Percentiles rank a stretch among this genome's conserved stretches.
Conservation (phyloP, 2,329 filamentous ascomycete species). For the Endoconidiophora polonica region DNA sequence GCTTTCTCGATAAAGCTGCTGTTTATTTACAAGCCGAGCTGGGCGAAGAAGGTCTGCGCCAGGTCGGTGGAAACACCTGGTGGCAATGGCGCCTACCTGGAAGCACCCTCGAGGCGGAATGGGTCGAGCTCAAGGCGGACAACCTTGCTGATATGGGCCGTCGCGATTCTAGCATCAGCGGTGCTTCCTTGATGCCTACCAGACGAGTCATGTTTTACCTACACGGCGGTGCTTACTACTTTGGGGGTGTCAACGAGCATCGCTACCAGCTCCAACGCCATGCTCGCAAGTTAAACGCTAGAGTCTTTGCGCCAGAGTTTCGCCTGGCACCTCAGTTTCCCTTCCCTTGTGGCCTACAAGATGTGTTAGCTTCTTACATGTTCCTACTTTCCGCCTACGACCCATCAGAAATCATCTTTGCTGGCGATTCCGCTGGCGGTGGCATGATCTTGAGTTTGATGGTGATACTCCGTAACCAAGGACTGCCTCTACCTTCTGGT, state of each 20-base stretch:
- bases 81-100: slow-evolving; percentile 71
- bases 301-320: slow-evolving; percentile 76
- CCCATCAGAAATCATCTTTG: slow-evolving; percentile 67
- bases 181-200: slow-evolving; percentile 19
- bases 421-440: slow-evolving; percentile 84
- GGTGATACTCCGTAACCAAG: slow-evolving; percentile 65
- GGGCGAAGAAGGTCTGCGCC: slow-evolving; percentile 55
- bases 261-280: slow-evolving; percentile 96
- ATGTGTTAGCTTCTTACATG: slow-evolving; percentile 78
- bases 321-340: slow-evolving; percentile 85
- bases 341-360: slow-evolving; percentile 82
- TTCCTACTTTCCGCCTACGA: slow-evolving; percentile 62
- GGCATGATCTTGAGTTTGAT: slow-evolving; percentile 76
- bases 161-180: slow-evolving; percentile 44
- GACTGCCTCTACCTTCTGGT: slow-evolving; percentile 71
- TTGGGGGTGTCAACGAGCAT: slow-evolving; percentile 89
- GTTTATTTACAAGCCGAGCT: slow-evolving; percentile 53
- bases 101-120: slow-evolving; percentile 60
- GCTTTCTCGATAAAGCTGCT: slow-evolving; percentile 50
- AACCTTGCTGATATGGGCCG: slow-evolving; percentile 24
- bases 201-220: slow-evolving; percentile 79
- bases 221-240: slow-evolving; percentile 89
- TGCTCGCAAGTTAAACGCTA: slow-evolving; percentile 80
- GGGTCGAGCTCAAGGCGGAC: slow-evolving; percentile 89
- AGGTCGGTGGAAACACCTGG: slow-evolving; percentile 70